Evolutionary conservation across 306 rosid genomes (phyloP), one percentile per base, ranked within the genome.

Genomic region (Cicer chorassanicum): DNA sequence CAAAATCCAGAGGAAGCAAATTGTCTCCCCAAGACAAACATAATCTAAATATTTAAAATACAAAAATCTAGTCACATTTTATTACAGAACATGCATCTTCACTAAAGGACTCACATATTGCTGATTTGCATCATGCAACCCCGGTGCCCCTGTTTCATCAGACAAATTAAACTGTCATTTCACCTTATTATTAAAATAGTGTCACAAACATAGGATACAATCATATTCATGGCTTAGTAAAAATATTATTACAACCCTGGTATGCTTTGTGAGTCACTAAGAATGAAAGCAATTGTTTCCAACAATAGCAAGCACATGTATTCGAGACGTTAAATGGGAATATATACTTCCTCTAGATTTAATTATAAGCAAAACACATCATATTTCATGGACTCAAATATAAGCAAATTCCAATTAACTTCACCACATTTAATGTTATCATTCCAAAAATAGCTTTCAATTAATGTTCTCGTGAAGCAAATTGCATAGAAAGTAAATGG

Each of bases 1-100:
- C 42, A 79, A 42, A 44, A 72, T 55, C 68, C 74, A 55, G 1
- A 65, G n/a, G 24, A 57, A 46, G 45, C 53, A 65, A 44, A 16
- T 3, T 15, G 73, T 62, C 68, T 51, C 68, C 18, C 36, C 14
- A 75, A 14, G 5, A 13, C 46, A 63, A 38, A n/a, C 55, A 68
- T 65, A 74, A 43, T 5, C 73, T 44, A 51, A 66, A 36, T 14
- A 6, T 36, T 53, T 49, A 8, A 12, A 46, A 69, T 29, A 34
- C 34, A 38, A 29, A 60, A 29, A 24, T 24, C 10, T 42, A 55
- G 45, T 50, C 78, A 73, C 12, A 4, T 56, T 68, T 78, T 82
- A 78, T 78, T 74, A 68, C 74, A 64, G 45, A 78, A 62, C 74
- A 63, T 63, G 49, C 41, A 77, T 53, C 48, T 82, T 53, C 68